A percentile compares a stretch with the other conserved stretches of the same genome.
These are phyloP conservation scores for Tilletia walkeri DNA, from an alignment of 1,284 basidiomycete species.

Conservation along the genomic window DNA sequence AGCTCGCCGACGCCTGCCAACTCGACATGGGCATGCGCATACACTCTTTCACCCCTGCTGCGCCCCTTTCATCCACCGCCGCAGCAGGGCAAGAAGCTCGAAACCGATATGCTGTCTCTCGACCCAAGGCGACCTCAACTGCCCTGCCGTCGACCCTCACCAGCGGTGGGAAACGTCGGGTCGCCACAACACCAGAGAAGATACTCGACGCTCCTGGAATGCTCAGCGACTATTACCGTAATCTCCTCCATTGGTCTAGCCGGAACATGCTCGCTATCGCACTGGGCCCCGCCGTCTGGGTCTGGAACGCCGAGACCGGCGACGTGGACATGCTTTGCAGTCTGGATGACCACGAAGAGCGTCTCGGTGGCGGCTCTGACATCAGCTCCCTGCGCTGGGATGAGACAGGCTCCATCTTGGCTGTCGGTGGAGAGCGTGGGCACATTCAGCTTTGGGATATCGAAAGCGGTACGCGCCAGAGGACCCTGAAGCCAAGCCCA, in stretches of 20 bases:
- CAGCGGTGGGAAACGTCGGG: slow-evolving; percentile 66
- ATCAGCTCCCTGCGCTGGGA: slow-evolving; percentile 81
- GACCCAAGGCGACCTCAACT: slow-evolving; percentile 33
- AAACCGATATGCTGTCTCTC: slow-evolving; percentile 41
- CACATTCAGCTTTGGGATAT: slow-evolving; percentile 96
- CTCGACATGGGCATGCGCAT: slow-evolving; percentile 57
- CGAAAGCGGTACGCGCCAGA: slow-evolving; percentile 72
- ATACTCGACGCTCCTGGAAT: slow-evolving; percentile 93
- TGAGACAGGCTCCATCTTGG: slow-evolving; percentile 80
- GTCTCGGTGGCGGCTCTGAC: slow-evolving; percentile 47
- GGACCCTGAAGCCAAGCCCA: slow-evolving; percentile 62
- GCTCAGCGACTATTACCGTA: slow-evolving; percentile 95
- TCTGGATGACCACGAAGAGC: slow-evolving; percentile 42
- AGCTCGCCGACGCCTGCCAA: slow-evolving; percentile 46
- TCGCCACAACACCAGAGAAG: slow-evolving; percentile 78
- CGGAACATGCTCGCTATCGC: slow-evolving; percentile 81
- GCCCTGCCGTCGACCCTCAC: slow-evolving; percentile 44
- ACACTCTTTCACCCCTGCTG: slow-evolving; percentile 58
- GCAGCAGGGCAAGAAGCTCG: slow-evolving; percentile 46
- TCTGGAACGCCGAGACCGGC: slow-evolving; percentile 91
- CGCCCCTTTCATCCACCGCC: slow-evolving; percentile 53
- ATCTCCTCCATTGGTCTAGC: slow-evolving; percentile 83
- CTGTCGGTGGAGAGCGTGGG: slow-evolving; percentile 78
- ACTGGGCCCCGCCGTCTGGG: slow-evolving; percentile 75
- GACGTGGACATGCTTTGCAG: slow-evolving; percentile 69